Evolutionary conservation across 2,329 filamentous ascomycete genomes (phyloP), one percentile per base, ranked within the genome.

Genomic region (Fusarium sp.): DNA sequence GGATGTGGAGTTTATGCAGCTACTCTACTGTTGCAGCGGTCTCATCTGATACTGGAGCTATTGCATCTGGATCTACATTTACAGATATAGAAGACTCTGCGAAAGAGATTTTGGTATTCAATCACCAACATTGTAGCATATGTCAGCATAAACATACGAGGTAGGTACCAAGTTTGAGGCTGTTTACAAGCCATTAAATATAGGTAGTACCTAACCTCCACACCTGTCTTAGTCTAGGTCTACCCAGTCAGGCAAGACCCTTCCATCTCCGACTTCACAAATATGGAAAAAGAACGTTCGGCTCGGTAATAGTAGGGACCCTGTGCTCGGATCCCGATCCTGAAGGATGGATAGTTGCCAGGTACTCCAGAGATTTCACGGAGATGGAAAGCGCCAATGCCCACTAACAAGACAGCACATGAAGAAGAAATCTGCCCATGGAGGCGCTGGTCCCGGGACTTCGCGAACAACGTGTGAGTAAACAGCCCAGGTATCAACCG

Each of bases 341-440:
- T 43, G 42, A 49, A 47, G 53, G 55, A 54, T 59, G 24, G 49
- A 54, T 59, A 20, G 42, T 62, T 59, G 43, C 63, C 46, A 67
- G 63, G 63, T 67, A 66, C 63, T 66, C 63, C 63, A 66, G 63
- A 66, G 30, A 66, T 70, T 71, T 53, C 43, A 73, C 66, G 61
- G 68, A 68, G 72, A 74, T 63, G 57, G 42, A 52, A 47, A 57
- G 56, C 56, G 62, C 63, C 67, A 68, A 59, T 52, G 50, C 60
- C 66, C 63, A 66, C 68, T 61, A 60, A 66, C 34, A 67, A 72
- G 34, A 71, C 74, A 75, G 63, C 70, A 54, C 70, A 73, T 70
- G 63, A 44, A 73, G 61, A 59, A 52, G 42, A 58, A 66, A 76
- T 76, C 74, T 73, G 74, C 61, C 70, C 74, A 76, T 73, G 47